Percentiles rank a stretch among this genome's conserved stretches.
phyloP scores from a whole-genome alignment of 495 filamentous ascomycete species.

The Aspergillus egyptiacus region DNA sequence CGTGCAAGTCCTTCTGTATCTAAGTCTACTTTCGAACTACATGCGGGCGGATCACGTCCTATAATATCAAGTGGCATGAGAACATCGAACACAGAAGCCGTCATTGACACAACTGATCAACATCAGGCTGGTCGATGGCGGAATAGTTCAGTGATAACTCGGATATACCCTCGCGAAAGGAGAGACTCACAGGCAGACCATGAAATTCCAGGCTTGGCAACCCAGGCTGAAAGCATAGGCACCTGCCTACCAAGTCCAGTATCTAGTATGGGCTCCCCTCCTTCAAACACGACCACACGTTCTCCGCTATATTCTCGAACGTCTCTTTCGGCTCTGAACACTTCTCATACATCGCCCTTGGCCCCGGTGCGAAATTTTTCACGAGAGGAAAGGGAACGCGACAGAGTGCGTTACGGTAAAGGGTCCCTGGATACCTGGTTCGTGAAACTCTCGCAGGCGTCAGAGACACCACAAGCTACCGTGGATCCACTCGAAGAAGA shows the following conservation, averaged over 20 bases:
- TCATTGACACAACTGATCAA: no score
- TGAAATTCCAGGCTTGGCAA: not conserved
- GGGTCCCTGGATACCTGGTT: slow-evolving; percentile 41
- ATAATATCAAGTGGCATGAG: not conserved
- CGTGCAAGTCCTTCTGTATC: not conserved
- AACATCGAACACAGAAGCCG: not conserved
- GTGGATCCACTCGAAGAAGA: not conserved
- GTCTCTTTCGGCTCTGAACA: not conserved
- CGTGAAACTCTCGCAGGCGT: slow-evolving; percentile 22
- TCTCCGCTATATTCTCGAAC: not conserved
- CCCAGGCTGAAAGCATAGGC: not conserved
- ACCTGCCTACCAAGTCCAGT: slow-evolving; percentile 3
- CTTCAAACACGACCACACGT: slow-evolving; percentile 2
- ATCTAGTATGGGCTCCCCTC: not conserved
- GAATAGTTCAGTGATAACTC: no score
- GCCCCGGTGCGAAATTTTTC: not conserved
- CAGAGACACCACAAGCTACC: slow-evolving; percentile 1
- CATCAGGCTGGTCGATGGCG: no score
- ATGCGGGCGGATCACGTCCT: not conserved
- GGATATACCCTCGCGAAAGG: no score
- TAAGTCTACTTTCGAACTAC: not conserved
- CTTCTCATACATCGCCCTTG: not conserved
- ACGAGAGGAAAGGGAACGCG: slow-evolving; percentile 21
- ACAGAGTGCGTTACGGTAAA: slow-evolving; percentile 33
- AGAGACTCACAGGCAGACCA: not conserved